Percentiles rank a stretch among this genome's conserved stretches.
phyloP scores from a whole-genome alignment of 805 yeast genomes.

The Saccharomycopsis fermentans region DNA sequence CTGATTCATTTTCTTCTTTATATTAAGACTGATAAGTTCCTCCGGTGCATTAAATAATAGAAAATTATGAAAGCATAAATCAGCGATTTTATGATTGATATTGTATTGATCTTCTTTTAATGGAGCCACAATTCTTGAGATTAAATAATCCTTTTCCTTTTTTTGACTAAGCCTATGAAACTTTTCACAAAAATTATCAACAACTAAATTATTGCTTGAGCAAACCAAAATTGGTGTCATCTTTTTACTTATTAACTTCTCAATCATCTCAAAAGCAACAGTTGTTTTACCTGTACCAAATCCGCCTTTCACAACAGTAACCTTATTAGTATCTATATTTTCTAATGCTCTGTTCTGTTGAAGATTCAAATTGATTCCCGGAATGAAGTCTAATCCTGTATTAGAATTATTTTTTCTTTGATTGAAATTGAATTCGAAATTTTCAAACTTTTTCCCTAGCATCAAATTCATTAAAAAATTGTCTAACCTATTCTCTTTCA shows the following conservation, averaged over 20 bases:
- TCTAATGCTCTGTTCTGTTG: constrained; percentile 18
- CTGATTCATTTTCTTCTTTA: constrained; percentile 11
- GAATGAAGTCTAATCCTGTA: neutral
- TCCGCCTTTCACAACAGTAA: constrained; percentile 16
- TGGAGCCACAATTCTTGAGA: constrained; percentile 16
- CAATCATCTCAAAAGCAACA: constrained; percentile 14
- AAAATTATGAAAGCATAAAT: constrained; percentile 18
- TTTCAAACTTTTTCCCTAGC: constrained; percentile 18
- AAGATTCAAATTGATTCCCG: constrained; percentile 12
- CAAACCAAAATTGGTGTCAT: constrained; percentile 17
- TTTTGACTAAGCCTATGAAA: constrained; percentile 3
- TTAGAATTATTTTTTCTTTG: constrained; percentile 5
- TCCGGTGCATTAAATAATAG: constrained; percentile 16
- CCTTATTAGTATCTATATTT: constrained; percentile 15
- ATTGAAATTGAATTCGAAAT: constrained; percentile 18
- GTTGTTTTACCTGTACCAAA: constrained; percentile 18
- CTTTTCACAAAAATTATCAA: constrained; percentile 15
- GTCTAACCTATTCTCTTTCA: constrained; percentile 5
- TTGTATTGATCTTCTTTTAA: constrained; percentile 16
- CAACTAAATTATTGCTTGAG: constrained; percentile 16
- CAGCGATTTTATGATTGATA: constrained; percentile 15
- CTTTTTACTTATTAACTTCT: constrained; percentile 14
- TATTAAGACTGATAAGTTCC: constrained; percentile 15
- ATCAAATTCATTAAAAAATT: constrained; percentile 14
- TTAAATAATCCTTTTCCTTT: constrained; percentile 1